Evolutionary conservation across 2,329 filamentous ascomycete genomes (phyloP).

Genomic region (Xylaria arbuscula): DNA sequence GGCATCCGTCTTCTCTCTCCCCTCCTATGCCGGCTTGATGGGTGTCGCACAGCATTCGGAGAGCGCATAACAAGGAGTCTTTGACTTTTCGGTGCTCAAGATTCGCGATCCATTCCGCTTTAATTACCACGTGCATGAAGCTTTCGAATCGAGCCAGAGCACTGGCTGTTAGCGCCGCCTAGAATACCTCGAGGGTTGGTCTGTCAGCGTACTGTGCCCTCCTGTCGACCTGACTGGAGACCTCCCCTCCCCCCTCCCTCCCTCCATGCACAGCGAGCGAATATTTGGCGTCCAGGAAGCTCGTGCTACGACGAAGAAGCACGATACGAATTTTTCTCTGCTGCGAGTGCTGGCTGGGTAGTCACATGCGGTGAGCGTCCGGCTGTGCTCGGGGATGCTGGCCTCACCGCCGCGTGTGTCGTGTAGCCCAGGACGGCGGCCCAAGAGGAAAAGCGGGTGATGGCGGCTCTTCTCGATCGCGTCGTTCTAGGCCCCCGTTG

Average conservation of each 20-base stretch:
- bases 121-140: constrained; percentile 44
- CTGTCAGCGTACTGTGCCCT: neutral
- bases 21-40: constrained; percentile 38
- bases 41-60: constrained; percentile 44
- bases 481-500: constrained; percentile 27
- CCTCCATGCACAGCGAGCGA: constrained; percentile 11
- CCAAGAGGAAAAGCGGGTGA: constrained; percentile 20
- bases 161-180: neutral
- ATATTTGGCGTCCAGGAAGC: constrained; percentile 17
- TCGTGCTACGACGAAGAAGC: constrained; percentile 15
- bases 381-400: neutral
- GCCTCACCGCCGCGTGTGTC: constrained; percentile 30
- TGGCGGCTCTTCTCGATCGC: constrained; percentile 29
- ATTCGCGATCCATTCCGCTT: constrained; percentile 43
- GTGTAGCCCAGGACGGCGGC: constrained; percentile 10
- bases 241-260: neutral
- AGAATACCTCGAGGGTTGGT: neutral
- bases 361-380: constrained; percentile 33
- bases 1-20: constrained; percentile 22
- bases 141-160: constrained; percentile 18
- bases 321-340: neutral
- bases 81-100: constrained; percentile 40
- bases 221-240: constrained; percentile 17
- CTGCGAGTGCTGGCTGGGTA: constrained; percentile 21
- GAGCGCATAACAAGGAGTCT: neutral